Conservation (phyloP, 106 monocot species). For the Allium sativum region DNA sequence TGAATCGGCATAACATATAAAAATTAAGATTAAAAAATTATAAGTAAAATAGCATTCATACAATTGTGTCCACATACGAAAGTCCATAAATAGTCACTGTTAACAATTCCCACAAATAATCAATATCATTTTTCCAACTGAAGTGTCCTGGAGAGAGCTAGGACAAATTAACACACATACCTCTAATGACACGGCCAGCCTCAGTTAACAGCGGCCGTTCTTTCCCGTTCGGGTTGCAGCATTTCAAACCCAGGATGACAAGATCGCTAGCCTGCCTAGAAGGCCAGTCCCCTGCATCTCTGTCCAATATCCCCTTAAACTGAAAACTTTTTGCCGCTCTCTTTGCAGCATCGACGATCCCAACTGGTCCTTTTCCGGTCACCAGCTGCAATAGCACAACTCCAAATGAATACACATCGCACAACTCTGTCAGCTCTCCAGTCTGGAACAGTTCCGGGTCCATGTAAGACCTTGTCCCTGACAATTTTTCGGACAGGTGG, state of each 20-base stretch:
- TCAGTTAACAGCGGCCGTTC: constrained; percentile 9
- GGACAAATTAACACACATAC: too few relatives aligned
- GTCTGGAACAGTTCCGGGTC: constrained; percentile 34
- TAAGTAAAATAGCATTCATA: too few relatives aligned
- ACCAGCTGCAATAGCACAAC: constrained; percentile 33
- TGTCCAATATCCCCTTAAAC: constrained; percentile 29
- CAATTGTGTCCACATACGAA: too few relatives aligned
- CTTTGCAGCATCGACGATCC: constrained; percentile 29
- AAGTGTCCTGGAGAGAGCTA: too few relatives aligned
- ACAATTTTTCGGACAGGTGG: constrained; percentile 11
- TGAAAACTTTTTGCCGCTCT: constrained; percentile 17
- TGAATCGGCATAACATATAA: too few relatives aligned
- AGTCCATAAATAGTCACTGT: too few relatives aligned
- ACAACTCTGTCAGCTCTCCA: constrained; percentile 29
- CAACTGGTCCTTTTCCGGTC: constrained; percentile 33
- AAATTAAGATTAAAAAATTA: too few relatives aligned
- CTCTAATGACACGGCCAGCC: too few relatives aligned
- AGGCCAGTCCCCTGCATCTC: constrained; percentile 47
- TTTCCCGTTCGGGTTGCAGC: constrained; percentile 24
- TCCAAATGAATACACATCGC: constrained; percentile 51
- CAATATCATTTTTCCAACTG: too few relatives aligned
- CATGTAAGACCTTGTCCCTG: constrained; percentile 27
- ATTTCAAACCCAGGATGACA: constrained; percentile 27
- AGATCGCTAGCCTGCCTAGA: constrained; percentile 25
- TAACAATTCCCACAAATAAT: too few relatives aligned